Base-by-base conservation (phyloP, 768 basidiomycete species). In the Sporobolomyces phaffii region DNA sequence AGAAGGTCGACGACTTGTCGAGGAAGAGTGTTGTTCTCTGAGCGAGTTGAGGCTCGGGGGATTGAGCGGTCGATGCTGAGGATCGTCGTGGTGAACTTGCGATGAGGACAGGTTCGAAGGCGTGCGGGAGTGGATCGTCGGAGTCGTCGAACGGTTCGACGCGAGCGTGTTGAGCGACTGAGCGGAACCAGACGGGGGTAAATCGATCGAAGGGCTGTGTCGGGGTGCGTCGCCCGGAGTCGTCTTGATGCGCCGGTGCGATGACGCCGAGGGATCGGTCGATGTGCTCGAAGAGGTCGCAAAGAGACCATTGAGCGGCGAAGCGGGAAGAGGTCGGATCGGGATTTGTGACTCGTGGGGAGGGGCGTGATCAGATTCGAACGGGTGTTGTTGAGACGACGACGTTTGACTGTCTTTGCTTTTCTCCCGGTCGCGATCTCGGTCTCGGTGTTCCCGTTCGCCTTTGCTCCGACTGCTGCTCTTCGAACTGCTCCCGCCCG, bases 351-450 rank as follows among this genome's bases (percentile, higher is more conserved):
- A 44, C 33, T 45, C 38, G 31, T n/a, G n/a, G n/a, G n/a, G n/a
- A n/a, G n/a, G n/a, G n/a, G n/a, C n/a, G n/a, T n/a, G n/a, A n/a
- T n/a, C n/a, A n/a, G n/a, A n/a, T n/a, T n/a, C n/a, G n/a, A n/a
- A n/a, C n/a, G n/a, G 38, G 45, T 59, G 22, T 8, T 59, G 57
- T 28, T 10, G 26, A 8, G 22, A 13, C 20, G 22, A 2, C 47
- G 40, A 43, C 15, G 4, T 45, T 1, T 24, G 56, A 38, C 43
- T 45, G 28, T 58, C 56, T 45, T 47, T 58, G 33, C 56, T 58
- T 58, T 64, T 64, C 56, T 64, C 62, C 17, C 62, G 36, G 22
- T 64, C 62, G 54, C 47, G 34, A 14, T 53, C 64, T 34, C 58
- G 47, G 13, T 59, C 57, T 5, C 57, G 29, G 28, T 53, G 58